Conservation (phyloP, 768 basidiomycete genomes). For the Dentipellis sp. region DNA sequence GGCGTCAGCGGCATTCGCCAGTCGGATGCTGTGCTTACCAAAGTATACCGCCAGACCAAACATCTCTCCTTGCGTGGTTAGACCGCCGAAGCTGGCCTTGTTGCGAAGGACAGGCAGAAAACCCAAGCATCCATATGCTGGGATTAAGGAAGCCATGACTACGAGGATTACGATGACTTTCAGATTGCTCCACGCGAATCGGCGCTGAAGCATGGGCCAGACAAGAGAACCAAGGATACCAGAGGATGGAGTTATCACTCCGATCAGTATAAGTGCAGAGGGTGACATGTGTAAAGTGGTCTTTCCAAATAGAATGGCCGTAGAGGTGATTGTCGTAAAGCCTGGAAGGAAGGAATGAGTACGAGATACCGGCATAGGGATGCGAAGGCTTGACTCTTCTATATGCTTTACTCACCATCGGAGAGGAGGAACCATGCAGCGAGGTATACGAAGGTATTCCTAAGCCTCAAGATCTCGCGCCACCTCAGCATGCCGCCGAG, state of each 20-base stretch:
- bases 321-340: slow-evolving; percentile 88
- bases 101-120: slow-evolving; percentile 42
- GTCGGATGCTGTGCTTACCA: slow-evolving; percentile 32
- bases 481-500: slow-evolving; percentile 68
- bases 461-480: slow-evolving; percentile 62
- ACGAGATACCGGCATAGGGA: no score
- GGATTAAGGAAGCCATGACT: slow-evolving; percentile 54
- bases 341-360: slow-evolving; percentile 29
- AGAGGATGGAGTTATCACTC: slow-evolving; percentile 63
- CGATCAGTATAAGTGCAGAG: slow-evolving; percentile 70
- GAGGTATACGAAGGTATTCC: slow-evolving; percentile 83
- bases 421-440: slow-evolving; percentile 92
- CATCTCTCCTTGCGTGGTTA: slow-evolving; percentile 80
- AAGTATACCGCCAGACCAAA: slow-evolving; percentile 77
- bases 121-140: slow-evolving; percentile 76
- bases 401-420: slow-evolving; percentile 48
- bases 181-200: slow-evolving; percentile 56
- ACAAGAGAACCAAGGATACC: slow-evolving; percentile 82
- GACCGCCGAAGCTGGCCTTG: slow-evolving; percentile 35
- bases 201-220: slow-evolving; percentile 68
- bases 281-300: slow-evolving; percentile 77
- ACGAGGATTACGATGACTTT: slow-evolving; percentile 61
- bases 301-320: slow-evolving; percentile 88
- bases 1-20: no score
- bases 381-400: no score